These are phyloP conservation scores for Cokeromyces recurvatus DNA, from an alignment of 371 early-diverging fungal genomes.

Conservation along the genomic window DNA sequence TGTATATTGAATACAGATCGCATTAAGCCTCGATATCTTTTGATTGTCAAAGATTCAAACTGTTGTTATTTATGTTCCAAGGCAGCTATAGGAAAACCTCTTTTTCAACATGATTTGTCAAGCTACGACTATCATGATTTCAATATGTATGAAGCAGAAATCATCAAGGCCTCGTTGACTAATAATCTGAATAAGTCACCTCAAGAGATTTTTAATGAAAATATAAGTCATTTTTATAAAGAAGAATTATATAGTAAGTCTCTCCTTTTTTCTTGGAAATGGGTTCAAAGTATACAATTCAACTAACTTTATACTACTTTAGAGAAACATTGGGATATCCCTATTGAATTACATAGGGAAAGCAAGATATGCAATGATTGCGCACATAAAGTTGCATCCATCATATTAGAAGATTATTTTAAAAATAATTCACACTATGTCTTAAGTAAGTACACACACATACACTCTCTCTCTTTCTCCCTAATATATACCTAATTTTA, in stretches of 20 bases:
- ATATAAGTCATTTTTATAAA: constrained; percentile 17
- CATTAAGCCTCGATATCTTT: constrained; percentile 50
- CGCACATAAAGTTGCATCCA: constrained; percentile 20
- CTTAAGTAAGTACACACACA: constrained; percentile 9
- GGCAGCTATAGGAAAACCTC: not conserved
- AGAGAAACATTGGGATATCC: constrained; percentile 31
- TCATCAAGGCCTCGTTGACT: constrained; percentile 21
- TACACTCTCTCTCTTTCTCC: not conserved
- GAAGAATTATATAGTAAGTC: constrained; percentile 28
- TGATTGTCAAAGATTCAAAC: constrained; percentile 36
- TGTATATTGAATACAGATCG: constrained; percentile 51
- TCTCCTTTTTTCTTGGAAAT: not conserved
- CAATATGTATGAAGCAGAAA: constrained; percentile 21
- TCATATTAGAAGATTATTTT: constrained; percentile 22
- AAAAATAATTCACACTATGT: constrained; percentile 4
- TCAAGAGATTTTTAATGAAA: constrained; percentile 21
- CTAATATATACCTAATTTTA: not conserved
- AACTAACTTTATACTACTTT: not conserved
- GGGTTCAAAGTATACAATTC: not conserved
- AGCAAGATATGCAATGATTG: constrained; percentile 37
- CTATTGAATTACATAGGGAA: constrained; percentile 19
- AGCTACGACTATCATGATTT: constrained; percentile 6
- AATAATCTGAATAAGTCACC: constrained; percentile 9
- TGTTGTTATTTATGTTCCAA: constrained; percentile 40
- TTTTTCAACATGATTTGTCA: constrained; percentile 14